Percentiles rank a stretch among this genome's conserved stretches.
Evolutionary conservation across 2,329 filamentous ascomycete genomes (phyloP).

Genomic region (Colletotrichum sp.): DNA sequence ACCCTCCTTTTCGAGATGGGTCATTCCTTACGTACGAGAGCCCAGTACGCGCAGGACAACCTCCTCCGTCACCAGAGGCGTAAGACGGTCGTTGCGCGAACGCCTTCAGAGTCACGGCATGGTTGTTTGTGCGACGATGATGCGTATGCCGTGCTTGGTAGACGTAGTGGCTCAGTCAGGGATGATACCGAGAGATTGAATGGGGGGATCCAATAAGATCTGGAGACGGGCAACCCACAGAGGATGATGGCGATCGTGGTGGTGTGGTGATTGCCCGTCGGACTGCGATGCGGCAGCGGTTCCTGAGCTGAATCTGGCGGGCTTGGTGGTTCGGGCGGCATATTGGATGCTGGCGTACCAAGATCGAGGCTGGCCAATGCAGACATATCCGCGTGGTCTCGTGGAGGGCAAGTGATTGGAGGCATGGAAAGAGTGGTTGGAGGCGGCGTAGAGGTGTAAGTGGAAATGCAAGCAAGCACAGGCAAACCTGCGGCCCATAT

Average conservation of each 20-base stretch:
- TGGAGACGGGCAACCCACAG: background rate
- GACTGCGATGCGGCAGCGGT: background rate
- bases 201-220: conserved; percentile 2
- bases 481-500: conserved; percentile 2
- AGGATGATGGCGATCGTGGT: background rate
- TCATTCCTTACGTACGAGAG: background rate
- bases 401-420: background rate
- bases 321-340: background rate
- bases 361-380: background rate
- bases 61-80: too few relatives aligned
- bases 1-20: background rate
- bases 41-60: background rate
- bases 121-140: background rate
- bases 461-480: background rate
- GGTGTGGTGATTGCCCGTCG: background rate
- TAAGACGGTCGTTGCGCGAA: background rate
- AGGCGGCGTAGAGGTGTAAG: background rate
- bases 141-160: background rate
- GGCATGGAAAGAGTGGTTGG: background rate
- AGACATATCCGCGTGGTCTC: background rate
- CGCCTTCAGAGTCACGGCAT: background rate
- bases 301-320: background rate
- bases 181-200: conserved; percentile 5
- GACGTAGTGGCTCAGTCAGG: background rate
- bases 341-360: background rate